phyloP scores from a whole-genome alignment of 192 early-diverging fungal genomes.

The Podila epigama region DNA sequence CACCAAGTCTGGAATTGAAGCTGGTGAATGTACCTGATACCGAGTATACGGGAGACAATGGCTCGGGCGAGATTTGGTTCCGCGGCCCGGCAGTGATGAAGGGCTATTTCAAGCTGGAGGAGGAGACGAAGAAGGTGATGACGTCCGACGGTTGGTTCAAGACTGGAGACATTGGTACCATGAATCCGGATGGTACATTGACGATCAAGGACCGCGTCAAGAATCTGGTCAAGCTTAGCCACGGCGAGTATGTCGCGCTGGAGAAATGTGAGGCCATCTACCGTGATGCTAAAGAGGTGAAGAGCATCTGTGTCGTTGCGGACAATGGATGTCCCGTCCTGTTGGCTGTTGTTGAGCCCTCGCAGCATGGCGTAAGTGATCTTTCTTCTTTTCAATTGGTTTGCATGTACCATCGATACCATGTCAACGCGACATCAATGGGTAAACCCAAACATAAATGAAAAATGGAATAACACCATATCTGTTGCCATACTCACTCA shows the following conservation, averaged over 20 bases:
- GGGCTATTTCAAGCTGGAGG: conserved; percentile 72
- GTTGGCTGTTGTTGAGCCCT: conserved; percentile 76
- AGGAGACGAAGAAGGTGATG: conserved; percentile 65
- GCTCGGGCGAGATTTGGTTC: conserved; percentile 72
- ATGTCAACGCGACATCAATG: too few species aligned
- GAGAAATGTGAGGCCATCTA: conserved; percentile 75
- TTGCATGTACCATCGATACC: background rate
- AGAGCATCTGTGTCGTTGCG: conserved; percentile 77
- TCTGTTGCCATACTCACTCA: background rate
- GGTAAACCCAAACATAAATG: too few species aligned
- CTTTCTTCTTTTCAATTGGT: conserved; percentile 16
- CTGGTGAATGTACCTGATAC: conserved; percentile 65
- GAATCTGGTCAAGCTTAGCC: conserved; percentile 78
- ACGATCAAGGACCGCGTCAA: conserved; percentile 83
- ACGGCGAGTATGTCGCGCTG: conserved; percentile 76
- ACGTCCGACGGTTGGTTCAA: conserved; percentile 75
- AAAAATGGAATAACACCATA: too few species aligned
- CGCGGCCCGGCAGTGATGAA: conserved; percentile 67
- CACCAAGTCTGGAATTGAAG: conserved; percentile 66
- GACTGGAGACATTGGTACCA: conserved; percentile 80
- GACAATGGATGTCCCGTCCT: conserved; percentile 69
- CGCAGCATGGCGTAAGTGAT: conserved; percentile 47
- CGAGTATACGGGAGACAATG: conserved; percentile 54
- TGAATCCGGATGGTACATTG: conserved; percentile 72
- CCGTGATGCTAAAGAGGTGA: conserved; percentile 68